Evolutionary conservation across 192 early-diverging fungal species (phyloP).

Genomic region (Coemansia sp.): DNA sequence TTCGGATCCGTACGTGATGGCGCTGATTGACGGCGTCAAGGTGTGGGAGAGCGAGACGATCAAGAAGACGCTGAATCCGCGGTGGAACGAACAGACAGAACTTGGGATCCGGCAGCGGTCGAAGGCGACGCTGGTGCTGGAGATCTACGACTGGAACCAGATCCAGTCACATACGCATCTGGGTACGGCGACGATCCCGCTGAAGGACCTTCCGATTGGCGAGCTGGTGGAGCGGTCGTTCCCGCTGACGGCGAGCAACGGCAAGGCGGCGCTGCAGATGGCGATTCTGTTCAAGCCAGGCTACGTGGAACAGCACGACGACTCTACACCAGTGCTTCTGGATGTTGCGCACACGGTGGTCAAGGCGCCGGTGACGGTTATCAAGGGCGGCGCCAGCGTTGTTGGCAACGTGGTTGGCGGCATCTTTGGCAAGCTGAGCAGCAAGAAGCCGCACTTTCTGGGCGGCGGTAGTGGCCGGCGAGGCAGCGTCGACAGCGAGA

Average conservation of each 20-base stretch:
- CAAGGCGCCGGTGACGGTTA: constrained; percentile 59
- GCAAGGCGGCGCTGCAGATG: constrained; percentile 55
- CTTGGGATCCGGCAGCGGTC: constrained; percentile 60
- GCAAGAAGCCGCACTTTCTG: constrained; percentile 38
- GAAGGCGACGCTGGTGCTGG: constrained; percentile 59
- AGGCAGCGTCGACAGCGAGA: constrained; percentile 13
- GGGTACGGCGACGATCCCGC: constrained; percentile 56
- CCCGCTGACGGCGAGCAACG: constrained; percentile 39
- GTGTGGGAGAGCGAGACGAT: constrained; percentile 67
- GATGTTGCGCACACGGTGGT: constrained; percentile 60
- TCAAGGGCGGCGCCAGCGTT: constrained; percentile 57
- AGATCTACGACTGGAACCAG: constrained; percentile 81
- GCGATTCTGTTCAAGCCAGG: constrained; percentile 64
- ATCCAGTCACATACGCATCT: constrained; percentile 64
- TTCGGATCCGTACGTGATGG: constrained; percentile 73
- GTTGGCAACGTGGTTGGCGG: constrained; percentile 53
- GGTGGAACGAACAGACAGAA: constrained; percentile 68
- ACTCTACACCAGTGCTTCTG: constrained; percentile 56
- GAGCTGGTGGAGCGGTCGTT: constrained; percentile 53
- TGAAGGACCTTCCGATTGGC: constrained; percentile 59
- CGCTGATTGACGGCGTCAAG: constrained; percentile 64
- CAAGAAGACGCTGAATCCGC: constrained; percentile 75
- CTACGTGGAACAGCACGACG: constrained; percentile 58
- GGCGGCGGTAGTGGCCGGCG: constrained; percentile 13
- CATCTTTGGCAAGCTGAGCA: constrained; percentile 40